Conservation (phyloP, 2,329 filamentous ascomycete genomes). For the Clonostachys solani region DNA sequence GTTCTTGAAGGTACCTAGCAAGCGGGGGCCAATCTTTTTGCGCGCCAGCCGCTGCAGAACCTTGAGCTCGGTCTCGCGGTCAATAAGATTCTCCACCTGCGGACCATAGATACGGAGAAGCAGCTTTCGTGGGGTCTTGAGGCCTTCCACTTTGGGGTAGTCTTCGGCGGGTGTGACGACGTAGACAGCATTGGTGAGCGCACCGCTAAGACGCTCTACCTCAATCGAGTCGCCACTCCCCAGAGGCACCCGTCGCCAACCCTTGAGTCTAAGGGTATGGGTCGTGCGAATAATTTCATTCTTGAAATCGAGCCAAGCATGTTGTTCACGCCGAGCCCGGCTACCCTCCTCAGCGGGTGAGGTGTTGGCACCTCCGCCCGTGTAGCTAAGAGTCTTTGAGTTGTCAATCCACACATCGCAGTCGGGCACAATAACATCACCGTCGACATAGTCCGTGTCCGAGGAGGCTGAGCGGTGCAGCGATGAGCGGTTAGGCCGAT, state of each 20-base stretch:
- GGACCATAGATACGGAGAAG: slow-evolving; percentile 91
- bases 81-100: slow-evolving; percentile 92
- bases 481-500: slow-evolving; percentile 17
- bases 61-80: slow-evolving; percentile 82
- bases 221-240: slow-evolving; percentile 64
- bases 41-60: slow-evolving; percentile 82
- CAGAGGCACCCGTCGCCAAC: slow-evolving; percentile 80
- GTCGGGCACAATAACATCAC: slow-evolving; percentile 76
- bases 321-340: slow-evolving; percentile 43
- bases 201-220: slow-evolving; percentile 79
- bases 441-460: slow-evolving; percentile 80
- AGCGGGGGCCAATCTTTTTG: slow-evolving; percentile 87
- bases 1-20: slow-evolving; percentile 90
- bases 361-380: slow-evolving; percentile 42
- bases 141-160: slow-evolving; percentile 34
- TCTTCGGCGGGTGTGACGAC: slow-evolving; percentile 79
- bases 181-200: slow-evolving; percentile 94
- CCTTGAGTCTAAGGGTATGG: slow-evolving; percentile 85
- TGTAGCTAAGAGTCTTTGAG: slow-evolving; percentile 79
- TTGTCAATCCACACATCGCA: slow-evolving; percentile 88
- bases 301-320: slow-evolving; percentile 85
- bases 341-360: slow-evolving; percentile 31
- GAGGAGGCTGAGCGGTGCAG: slow-evolving; percentile 58
- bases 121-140: slow-evolving; percentile 59
- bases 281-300: slow-evolving; percentile 84